Percentiles rank a stretch among this genome's conserved stretches.
Evolutionary conservation across 306 rosid species (phyloP).

Genomic region (Potentilla sterilis): DNA sequence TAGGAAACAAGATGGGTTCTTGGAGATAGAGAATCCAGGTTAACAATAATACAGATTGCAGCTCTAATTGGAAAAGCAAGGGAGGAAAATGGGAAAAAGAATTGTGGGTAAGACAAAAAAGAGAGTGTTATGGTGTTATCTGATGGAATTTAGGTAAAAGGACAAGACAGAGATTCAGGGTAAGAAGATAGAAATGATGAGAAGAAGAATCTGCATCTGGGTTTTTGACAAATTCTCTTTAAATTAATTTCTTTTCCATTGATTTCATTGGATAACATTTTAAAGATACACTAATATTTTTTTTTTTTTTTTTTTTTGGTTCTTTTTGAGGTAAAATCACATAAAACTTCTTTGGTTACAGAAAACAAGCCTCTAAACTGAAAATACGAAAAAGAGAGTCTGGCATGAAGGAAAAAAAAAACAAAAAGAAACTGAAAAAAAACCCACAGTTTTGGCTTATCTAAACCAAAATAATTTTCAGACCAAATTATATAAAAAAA

Average conservation of each 20-base stretch:
- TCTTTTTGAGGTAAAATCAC: not conserved
- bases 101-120: not conserved
- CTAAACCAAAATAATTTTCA: not conserved
- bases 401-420: not conserved
- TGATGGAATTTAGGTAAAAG: not conserved
- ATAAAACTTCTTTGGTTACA: not conserved
- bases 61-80: conserved; percentile 4
- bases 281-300: not conserved
- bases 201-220: not conserved
- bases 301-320: not conserved
- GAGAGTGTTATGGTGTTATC: not conserved
- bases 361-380: conserved; percentile 4
- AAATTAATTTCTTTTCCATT: not conserved
- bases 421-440: not conserved
- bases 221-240: not conserved
- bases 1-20: not conserved
- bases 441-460: not conserved
- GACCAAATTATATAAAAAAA: not conserved
- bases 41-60: not conserved
- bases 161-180: conserved; percentile 6
- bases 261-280: conserved; percentile 3
- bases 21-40: not conserved
- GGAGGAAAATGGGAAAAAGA: not conserved
- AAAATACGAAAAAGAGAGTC: not conserved
- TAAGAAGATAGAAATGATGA: not conserved